Evolutionary conservation across 495 filamentous ascomycete species (phyloP).

Genomic region (Pyronema domesticum): DNA sequence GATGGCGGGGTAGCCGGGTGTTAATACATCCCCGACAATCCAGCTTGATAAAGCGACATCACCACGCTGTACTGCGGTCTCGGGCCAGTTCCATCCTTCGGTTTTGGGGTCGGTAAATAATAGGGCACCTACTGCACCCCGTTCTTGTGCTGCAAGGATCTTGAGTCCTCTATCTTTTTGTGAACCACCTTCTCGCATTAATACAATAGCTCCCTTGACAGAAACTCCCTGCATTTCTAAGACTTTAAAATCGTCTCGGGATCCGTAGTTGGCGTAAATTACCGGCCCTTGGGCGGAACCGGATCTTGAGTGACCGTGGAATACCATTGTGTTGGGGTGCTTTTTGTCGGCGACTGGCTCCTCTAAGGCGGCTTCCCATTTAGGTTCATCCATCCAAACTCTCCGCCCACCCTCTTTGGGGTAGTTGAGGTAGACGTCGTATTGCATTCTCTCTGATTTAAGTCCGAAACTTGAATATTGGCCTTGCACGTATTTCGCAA

Average conservation of each 20-base stretch:
- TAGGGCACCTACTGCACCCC: conserved; percentile 69
- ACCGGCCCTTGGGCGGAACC: conserved; percentile 85
- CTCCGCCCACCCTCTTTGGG: conserved; percentile 57
- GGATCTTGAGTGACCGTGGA: conserved; percentile 76
- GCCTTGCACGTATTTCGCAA: conserved; percentile 65
- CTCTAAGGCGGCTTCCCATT: conserved; percentile 78
- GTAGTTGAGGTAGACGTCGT: conserved; percentile 84
- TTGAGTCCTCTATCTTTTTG: conserved; percentile 58
- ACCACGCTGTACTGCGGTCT: conserved; percentile 64
- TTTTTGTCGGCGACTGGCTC: conserved; percentile 44
- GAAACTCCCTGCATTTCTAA: conserved; percentile 54
- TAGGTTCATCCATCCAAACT: conserved; percentile 52
- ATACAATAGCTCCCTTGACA: conserved; percentile 59
- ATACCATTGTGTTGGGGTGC: conserved; percentile 47
- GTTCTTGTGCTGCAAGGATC: conserved; percentile 73
- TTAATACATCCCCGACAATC: conserved; percentile 76
- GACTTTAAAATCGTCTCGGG: conserved; percentile 58
- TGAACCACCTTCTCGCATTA: conserved; percentile 65
- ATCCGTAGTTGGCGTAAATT: conserved; percentile 86
- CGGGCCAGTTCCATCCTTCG: conserved; percentile 63
- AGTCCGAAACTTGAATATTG: conserved; percentile 50
- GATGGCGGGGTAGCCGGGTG: conserved; percentile 68
- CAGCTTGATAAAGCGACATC: conserved; percentile 67
- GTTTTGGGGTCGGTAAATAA: conserved; percentile 81
- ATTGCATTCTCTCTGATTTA: conserved; percentile 57